Evolutionary conservation across 2,329 filamentous ascomycete species (phyloP), one percentile per base, ranked within the genome.

Genomic region (Chrysoporthe cubensis): DNA sequence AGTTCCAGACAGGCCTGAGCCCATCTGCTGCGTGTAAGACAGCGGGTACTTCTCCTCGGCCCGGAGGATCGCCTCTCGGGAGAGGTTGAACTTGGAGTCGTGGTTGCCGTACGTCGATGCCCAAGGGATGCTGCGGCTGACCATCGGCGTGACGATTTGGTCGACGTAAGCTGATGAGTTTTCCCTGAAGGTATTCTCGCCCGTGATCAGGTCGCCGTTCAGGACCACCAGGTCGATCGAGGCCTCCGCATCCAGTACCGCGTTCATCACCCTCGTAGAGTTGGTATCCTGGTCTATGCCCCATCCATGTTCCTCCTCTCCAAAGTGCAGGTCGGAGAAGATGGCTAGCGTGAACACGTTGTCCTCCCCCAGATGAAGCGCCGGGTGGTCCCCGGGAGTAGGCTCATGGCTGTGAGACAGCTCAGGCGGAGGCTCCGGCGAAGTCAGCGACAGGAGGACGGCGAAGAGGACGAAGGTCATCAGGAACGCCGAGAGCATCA

Each of bases 71-170:
- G 73, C 70, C 42, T 74, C 73, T 21, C 83, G 82, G 0, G 84
- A 85, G 9, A 90, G 76, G 70, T 90, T 90, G 73, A 80, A 85
- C 46, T 86, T 78, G 59, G 84, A 83, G 71, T 93, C 90, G 72
- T 93, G 90, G 67, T 92, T 92, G 0, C 90, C 90, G 70, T 92
- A 92, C 0, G 89, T 89, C 0, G 87, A 88, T 1, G 89, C 89
- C 86, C 89, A 93, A 0, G 82, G 81, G 0, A 90, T 74, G 8
- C 80, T 80, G 18, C 84, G 82, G 3, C 84, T 71, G 0, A 90
- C 79, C 0, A 93, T 77, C 0, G 88, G 89, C 1, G 73, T 77
- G 1, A 90, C 86, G 11, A 90, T 83, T 71, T 83, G 77, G 71
- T 91, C 87, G 3, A 91, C 67, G 65, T 90, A 89, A 7, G 77